Base-by-base conservation (phyloP, 768 basidiomycete genomes). In the Psilocybe cyanescens region DNA sequence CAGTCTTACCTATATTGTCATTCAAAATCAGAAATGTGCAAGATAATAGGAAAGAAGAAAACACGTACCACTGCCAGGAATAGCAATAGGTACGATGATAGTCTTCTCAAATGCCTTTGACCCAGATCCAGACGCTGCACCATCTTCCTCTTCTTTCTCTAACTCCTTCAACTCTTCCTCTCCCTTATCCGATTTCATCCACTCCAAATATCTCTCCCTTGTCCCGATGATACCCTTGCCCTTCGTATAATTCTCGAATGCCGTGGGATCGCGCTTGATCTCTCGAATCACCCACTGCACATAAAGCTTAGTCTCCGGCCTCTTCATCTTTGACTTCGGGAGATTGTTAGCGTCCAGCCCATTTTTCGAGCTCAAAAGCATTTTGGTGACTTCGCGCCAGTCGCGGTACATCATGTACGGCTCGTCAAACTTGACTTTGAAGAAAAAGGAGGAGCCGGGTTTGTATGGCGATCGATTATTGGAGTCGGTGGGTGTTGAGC, bases 381-480 rank as follows among this genome's bases (percentile, higher is more conserved):
- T 75, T 72, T 93, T 92, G 5, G 97, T 98, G 55, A 96, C 82
- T 75, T 99, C 97, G 58, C 97, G 84, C 95, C 95, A 99, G 71
- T 96, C 93, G 58, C 97, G 90, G 76, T 97, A 99, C 88, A 97
- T 96, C 84, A 98, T 88, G 72, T 99, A 99, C 2, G 97, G 97
- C 70, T 99, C 94, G 74, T 99, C 95, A 74, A 98, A 99, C 73
- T 99, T 99, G 78, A 99, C 83, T 72, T 99, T 99, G 88, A 97
- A 99, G 83, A 99, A 98, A 81, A 98, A 97, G 0, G 94, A 90
- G 1, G 91, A 86, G 31, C 90, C 93, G 0, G 88, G 75, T 0
- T 81, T 72, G 70, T 98, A 97, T 0, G 95, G 95, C 1, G 85
- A 82, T 16, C 70, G 14, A 33, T 16, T 33, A 16, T 33, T 52